Base-by-base conservation (phyloP, 305 asterid genomes). In the Striga hermonthica region DNA sequence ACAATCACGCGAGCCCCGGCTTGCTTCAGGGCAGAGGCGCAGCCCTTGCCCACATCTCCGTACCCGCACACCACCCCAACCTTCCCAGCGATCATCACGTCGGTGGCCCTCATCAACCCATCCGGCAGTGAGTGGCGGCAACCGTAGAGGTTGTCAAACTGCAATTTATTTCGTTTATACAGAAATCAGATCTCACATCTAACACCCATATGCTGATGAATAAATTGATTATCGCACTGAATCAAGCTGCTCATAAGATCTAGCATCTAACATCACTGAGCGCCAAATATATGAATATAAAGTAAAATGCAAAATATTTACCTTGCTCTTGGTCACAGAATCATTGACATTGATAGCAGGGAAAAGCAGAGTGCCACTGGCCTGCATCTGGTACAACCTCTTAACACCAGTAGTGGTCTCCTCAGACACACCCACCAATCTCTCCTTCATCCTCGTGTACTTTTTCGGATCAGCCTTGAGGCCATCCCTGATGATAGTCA, bases 281-380 rank as follows among this genome's bases (percentile, higher is more conserved):
- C n/a, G n/a, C n/a, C n/a, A n/a, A n/a, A n/a, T n/a, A n/a, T 22
- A 22, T 22, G 31, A 22, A 22, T 22, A 22, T 1, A 22, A 22
- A 22, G 2, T 22, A 22, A 57, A 11, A 37, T 60, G 57, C 31
- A 44, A 4, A 47, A 4, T 6, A 2, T 37, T 13, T 80, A 86
- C 94, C 94, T 86, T 86, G 90, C 88, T 86, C 86, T 83, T 86
- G 80, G 93, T 86, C 49, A 86, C 90, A 34, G 93, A 86, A 59
- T 86, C 90, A 7, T 83, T 86, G 66, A 86, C 89, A 64, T 83
- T 85, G 28, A 85, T 85, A 28, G 92, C 92, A 9, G 89, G 86
- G 81, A 84, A 86, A 4, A 86, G 81, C 65, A 86, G 72, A 12
- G 87, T 57, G 38, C 95, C 95, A 60, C 63, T 83, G 4, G 69